Percentiles rank a stretch among this genome's conserved stretches.
phyloP scores from a whole-genome alignment of 345 rosid species.

The Pugionium dolabratum region DNA sequence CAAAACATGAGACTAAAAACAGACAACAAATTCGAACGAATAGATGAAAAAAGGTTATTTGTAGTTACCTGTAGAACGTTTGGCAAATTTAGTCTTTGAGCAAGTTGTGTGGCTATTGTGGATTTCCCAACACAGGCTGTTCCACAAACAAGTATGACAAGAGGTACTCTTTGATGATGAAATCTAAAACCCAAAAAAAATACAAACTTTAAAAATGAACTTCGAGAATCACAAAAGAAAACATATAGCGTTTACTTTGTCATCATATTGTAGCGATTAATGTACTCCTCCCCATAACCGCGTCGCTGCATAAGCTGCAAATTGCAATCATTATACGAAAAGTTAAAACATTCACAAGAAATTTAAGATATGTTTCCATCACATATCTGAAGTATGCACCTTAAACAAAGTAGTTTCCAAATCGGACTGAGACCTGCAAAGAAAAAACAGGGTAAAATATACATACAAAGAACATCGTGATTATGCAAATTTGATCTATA shows the following conservation, averaged over 20 bases:
- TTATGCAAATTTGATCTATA: constrained; percentile 3
- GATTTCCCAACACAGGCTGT: constrained; percentile 99
- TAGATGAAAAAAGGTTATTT: neutral
- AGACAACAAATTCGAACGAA: neutral
- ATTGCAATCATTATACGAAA: constrained; percentile 27
- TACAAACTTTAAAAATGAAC: neutral
- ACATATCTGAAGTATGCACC: constrained; percentile 44
- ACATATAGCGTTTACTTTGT: constrained; percentile 54
- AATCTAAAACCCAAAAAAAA: constrained; percentile 50
- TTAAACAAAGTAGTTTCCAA: constrained; percentile 89
- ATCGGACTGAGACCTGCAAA: constrained; percentile 85
- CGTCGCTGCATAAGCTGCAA: constrained; percentile 90
- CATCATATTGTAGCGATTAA: constrained; percentile 95
- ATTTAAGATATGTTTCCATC: neutral
- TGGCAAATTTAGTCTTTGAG: constrained; percentile 95
- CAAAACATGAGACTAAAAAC: constrained; percentile 19
- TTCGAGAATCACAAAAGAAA: neutral
- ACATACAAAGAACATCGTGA: neutral
- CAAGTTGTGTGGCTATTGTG: constrained; percentile 96
- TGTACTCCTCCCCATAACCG: constrained; percentile 85
- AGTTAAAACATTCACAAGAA: neutral
- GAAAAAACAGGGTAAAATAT: neutral
- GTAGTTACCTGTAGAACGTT: constrained; percentile 85
- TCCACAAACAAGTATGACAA: constrained; percentile 98
- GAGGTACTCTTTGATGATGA: constrained; percentile 97